These are phyloP conservation scores for Plasmopara muralis DNA, from an alignment of 352 stramenopile genomes.

Conservation along the genomic window DNA sequence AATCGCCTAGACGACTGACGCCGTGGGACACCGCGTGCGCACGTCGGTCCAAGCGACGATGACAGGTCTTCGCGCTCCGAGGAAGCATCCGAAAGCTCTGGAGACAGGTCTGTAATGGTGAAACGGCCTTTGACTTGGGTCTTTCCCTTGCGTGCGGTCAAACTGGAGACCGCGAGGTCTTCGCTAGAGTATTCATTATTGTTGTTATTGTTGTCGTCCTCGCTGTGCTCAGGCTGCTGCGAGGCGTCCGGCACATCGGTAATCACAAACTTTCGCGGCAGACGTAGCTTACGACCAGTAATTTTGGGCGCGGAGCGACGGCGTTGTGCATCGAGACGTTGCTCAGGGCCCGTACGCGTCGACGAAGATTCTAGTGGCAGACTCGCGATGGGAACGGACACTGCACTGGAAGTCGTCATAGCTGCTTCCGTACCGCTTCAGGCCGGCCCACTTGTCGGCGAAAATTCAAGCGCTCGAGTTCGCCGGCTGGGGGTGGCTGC, in stretches of 20 bases:
- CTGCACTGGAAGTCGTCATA: conserved; percentile 28
- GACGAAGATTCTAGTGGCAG: conserved; percentile 7
- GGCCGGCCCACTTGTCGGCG: neutral
- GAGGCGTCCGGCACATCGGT: conserved; percentile 48
- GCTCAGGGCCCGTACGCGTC: conserved; percentile 11
- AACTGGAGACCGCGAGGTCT: conserved; percentile 15
- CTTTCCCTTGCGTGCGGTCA: conserved; percentile 38
- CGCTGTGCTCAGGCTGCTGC: neutral
- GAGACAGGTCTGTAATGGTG: conserved; percentile 75
- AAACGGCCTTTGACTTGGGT: conserved; percentile 72
- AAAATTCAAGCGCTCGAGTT: too few relatives aligned
- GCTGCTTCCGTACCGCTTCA: conserved; percentile 5
- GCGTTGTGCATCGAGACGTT: conserved; percentile 15
- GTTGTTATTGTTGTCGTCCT: conserved; percentile 11
- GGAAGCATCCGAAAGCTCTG: conserved; percentile 50
- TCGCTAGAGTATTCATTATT: conserved; percentile 16
- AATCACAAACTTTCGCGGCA: conserved; percentile 60
- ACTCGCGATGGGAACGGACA: conserved; percentile 6
- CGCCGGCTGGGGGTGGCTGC: neutral
- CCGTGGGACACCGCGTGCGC: conserved; percentile 11
- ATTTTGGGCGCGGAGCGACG: conserved; percentile 41
- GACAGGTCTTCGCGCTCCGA: conserved; percentile 26
- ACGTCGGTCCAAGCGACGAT: conserved; percentile 15
- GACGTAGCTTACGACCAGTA: conserved; percentile 47
- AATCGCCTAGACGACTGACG: conserved; percentile 16